Percentiles rank a stretch among this genome's conserved stretches.
These are phyloP conservation scores for Aegilops umbellulata DNA, from an alignment of 176 grass and related monocot genomes.

Conservation along the genomic window DNA sequence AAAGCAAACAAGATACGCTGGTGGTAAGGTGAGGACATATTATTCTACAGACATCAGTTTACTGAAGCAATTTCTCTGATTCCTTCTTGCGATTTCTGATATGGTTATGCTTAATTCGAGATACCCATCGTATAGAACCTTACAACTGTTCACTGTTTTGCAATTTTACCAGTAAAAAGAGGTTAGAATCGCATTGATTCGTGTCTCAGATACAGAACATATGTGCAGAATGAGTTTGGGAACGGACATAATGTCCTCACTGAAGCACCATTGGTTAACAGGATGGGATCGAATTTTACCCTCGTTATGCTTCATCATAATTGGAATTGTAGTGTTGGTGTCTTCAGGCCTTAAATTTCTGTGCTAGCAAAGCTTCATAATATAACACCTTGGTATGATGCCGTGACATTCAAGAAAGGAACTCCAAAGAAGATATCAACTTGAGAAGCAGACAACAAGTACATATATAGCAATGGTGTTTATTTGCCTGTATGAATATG, in stretches of 20 bases:
- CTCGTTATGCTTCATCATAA: background rate
- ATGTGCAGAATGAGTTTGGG: background rate
- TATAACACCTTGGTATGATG: background rate
- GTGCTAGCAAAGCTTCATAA: background rate
- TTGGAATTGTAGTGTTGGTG: background rate
- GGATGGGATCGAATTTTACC: background rate
- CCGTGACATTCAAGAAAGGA: background rate
- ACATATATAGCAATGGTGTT: background rate
- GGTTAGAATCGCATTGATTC: background rate
- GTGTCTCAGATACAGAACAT: background rate
- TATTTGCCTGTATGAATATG: background rate
- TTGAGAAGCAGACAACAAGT: background rate
- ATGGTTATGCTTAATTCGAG: background rate
- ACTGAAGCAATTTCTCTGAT: background rate
- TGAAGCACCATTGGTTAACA: background rate
- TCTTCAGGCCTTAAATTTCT: background rate
- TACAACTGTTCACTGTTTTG: background rate
- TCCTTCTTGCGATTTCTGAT: background rate
- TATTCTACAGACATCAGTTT: constrained; percentile 17
- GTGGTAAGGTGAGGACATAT: constrained; percentile 1
- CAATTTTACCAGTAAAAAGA: background rate
- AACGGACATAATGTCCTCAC: background rate
- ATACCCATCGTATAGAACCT: background rate
- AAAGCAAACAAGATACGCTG: constrained; percentile 3
- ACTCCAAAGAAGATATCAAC: constrained; percentile 7